Base-by-base conservation (phyloP, 129 eudicot genomes). In the Flaveria ramosissima region DNA sequence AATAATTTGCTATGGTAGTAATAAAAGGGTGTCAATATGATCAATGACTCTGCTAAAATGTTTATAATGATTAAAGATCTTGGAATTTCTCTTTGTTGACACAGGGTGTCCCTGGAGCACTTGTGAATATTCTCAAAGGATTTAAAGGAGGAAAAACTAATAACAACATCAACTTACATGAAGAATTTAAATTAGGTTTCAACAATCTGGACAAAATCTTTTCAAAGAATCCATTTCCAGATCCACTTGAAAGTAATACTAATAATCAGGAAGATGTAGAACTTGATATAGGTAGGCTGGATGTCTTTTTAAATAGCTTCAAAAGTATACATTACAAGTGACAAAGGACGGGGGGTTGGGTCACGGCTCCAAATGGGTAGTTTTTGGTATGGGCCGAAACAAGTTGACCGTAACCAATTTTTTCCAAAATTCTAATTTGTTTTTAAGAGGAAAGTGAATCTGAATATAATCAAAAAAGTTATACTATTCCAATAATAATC, bases 81-180 rank as follows among this genome's bases (percentile, higher is more conserved):
- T 26, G 71, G 51, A 7, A 53, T 71, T 43, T 64, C 26, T 71
- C 62, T 82, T 70, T 47, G 70, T 52, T 75, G 75, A 47, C 78
- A 57, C 92, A 93, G 98, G 92, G 90, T 66, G 79, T 77, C n/a
- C 78, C 88, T 41, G 85, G 98, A 71, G 83, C 87, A 71, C 80
- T 93, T n/a, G 86, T 87, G 50, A 92, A 89, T 74, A 85, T 93
- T 56, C 88, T 93, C 1, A 90, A 87, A 83, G 98, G 98, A 53
- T 76, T 93, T 65, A 93, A 75, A 73, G 87, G 83, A 45, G 88
- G 84, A 50, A 90, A 90, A 70, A 60, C 74, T 24, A 82, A 74
- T 21, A 69, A 81, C 48, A 60, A 78, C 21, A 78, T 70, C 50
- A 80, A 78, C 74, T 76, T 73, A 71, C 60, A 53, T 68, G 74